These are phyloP conservation scores for Entomophthora muscae DNA, from an alignment of 371 early-diverging fungal species.

Conservation along the genomic window DNA sequence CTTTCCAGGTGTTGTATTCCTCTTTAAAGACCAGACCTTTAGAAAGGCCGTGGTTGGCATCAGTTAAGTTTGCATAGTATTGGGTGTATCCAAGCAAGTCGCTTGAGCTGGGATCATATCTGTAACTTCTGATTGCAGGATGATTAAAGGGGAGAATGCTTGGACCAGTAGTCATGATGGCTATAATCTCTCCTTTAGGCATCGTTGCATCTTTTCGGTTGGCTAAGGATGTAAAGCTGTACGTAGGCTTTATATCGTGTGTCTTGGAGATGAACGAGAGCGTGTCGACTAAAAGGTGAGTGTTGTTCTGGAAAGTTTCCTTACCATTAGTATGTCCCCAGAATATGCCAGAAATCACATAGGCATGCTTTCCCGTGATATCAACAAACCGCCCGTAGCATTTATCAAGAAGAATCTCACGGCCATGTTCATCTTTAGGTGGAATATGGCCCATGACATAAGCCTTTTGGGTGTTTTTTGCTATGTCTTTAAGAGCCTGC, in stretches of 20 bases:
- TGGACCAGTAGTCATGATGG: slow-evolving; percentile 8
- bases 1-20: slow-evolving; percentile 7
- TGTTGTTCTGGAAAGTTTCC: background rate
- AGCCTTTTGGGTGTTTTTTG: slow-evolving; percentile 9
- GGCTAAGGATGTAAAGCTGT: background rate
- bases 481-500: slow-evolving; percentile 8
- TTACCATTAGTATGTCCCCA: slow-evolving; percentile 17
- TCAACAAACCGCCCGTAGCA: slow-evolving; percentile 22
- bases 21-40: slow-evolving; percentile 18
- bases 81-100: slow-evolving; percentile 23
- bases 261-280: slow-evolving; percentile 4
- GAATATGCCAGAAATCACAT: slow-evolving; percentile 24
- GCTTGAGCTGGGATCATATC: slow-evolving; percentile 14
- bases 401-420: slow-evolving; percentile 10
- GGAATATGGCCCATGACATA: slow-evolving; percentile 30
- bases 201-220: too few species aligned
- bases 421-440: slow-evolving; percentile 19
- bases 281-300: slow-evolving; percentile 1
- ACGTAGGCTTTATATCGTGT: background rate
- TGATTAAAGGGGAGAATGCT: slow-evolving; percentile 15
- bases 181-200: background rate
- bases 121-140: slow-evolving; percentile 28
- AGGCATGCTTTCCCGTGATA: slow-evolving; percentile 21
- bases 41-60: slow-evolving; percentile 17
- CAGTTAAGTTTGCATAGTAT: slow-evolving; percentile 26